phyloP scores from a whole-genome alignment of 345 rosid species.

The Camelina sativa region DNA sequence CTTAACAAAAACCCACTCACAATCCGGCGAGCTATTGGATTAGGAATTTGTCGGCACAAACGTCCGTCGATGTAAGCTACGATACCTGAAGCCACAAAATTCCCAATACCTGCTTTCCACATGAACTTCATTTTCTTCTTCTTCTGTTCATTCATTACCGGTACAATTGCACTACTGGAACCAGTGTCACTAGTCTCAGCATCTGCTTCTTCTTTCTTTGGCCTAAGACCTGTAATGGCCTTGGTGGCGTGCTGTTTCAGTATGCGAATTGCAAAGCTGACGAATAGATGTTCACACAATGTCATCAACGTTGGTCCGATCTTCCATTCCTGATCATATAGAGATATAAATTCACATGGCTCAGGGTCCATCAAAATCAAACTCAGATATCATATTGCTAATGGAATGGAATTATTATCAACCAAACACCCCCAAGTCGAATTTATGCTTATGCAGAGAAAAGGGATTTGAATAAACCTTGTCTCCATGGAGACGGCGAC shows the following conservation, averaged over 20 bases:
- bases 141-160: constrained; percentile 39
- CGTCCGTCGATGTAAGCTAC: constrained; percentile 90
- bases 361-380: constrained; percentile 19
- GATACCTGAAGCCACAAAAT: constrained; percentile 71
- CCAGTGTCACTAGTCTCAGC: constrained; percentile 33
- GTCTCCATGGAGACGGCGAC: constrained; percentile 74
- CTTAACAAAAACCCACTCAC: constrained; percentile 87
- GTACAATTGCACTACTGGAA: constrained; percentile 46
- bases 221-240: constrained; percentile 46
- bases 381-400: background rate
- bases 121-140: constrained; percentile 50
- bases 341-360: constrained; percentile 1
- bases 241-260: constrained; percentile 66
- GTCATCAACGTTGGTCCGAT: constrained; percentile 80
- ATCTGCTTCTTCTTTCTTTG: constrained; percentile 46
- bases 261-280: constrained; percentile 80
- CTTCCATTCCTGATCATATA: constrained; percentile 76
- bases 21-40: constrained; percentile 88
- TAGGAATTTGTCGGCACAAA: constrained; percentile 81
- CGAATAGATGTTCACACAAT: constrained; percentile 86
- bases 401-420: background rate
- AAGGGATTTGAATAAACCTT: constrained; percentile 49
- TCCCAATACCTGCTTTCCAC: constrained; percentile 81
- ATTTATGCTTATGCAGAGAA: background rate
- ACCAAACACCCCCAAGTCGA: background rate